Conservation (phyloP, 2,329 filamentous ascomycete genomes). For the Alternaria arbusti region DNA sequence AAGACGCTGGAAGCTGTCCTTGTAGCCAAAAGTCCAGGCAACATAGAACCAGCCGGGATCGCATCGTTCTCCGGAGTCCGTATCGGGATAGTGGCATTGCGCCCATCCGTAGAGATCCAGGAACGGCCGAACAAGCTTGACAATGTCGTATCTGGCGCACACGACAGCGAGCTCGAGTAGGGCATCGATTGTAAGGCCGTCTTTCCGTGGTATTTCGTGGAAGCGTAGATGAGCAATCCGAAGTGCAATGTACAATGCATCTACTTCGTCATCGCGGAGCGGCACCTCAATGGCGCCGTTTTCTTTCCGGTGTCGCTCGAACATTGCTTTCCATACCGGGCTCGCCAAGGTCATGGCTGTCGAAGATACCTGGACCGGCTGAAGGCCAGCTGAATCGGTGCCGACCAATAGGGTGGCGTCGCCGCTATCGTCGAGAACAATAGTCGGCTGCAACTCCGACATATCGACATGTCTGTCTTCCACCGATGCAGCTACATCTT, state of each 20-base stretch:
- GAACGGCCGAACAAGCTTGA: conserved; percentile 31
- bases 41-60: conserved; percentile 19
- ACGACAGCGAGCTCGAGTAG: conserved; percentile 35
- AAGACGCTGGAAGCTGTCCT: conserved; percentile 15
- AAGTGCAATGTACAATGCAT: conserved; percentile 8
- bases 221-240: conserved; percentile 13
- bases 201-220: conserved; percentile 8
- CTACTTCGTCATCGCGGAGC: conserved; percentile 21
- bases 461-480: conserved; percentile 1
- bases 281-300: conserved; percentile 26
- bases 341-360: conserved; percentile 22
- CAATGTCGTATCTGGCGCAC: conserved; percentile 40
- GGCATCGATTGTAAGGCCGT: conserved; percentile 18
- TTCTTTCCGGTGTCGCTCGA: conserved; percentile 16
- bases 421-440: conserved; percentile 11
- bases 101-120: conserved; percentile 20
- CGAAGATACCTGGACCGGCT: conserved; percentile 19
- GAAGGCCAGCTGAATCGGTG: conserved; percentile 3
- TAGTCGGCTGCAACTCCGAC: conserved; percentile 8
- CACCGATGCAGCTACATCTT: conserved; percentile 1
- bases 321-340: conserved; percentile 28
- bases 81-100: conserved; percentile 8
- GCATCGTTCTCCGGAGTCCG: not conserved
- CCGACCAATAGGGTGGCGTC: conserved; percentile 16
- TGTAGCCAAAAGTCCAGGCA: conserved; percentile 25